Evolutionary conservation across 805 yeast genomes (phyloP), one percentile per base, ranked within the genome.

Genomic region (Peterozyma xylosa): DNA sequence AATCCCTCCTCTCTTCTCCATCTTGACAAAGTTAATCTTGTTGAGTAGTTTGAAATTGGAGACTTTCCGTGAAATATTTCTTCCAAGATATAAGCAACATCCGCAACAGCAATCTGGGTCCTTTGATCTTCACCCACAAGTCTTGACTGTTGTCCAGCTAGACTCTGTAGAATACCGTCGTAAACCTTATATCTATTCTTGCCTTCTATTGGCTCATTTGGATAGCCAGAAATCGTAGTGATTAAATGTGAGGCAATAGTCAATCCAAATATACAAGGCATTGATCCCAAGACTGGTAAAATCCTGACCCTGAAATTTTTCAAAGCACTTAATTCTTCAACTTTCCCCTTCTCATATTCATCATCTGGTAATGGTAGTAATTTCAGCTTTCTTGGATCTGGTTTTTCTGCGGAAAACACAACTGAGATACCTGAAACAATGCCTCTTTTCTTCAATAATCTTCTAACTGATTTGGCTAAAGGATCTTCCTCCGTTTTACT

Each of bases 251-350:
- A 84, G 2, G 96, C 95, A 45, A 91, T 75, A 0, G 96, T 78
- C 39, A 93, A 71, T 1, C 98, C 99, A 67, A 93, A 93, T 64
- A 91, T 83, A 9, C 93, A 97, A 1, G 99, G 99, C 83, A 93
- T 80, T 0, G 99, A 87, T 3, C 99, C 98, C 50, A 93, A 66
- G 0, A 93, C 99, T 0, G 99, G 99, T 45, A 93, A 71, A 39
- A 93, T 91, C 53, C 99, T 73, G 10, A 90, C 97, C 53, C 99
- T 74, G 69, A 93, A 93, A 64, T 88, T 89, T 54, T 78, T 82
- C 51, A 93, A 64, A 2, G 96, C 95, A 48, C 95, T 79, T 37
- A 93, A 69, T 60, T 95, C 93, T 50, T 80, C 93, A 33, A 91
- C 96, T 46, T 80, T 71, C 21, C 96, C 96, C 60, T 81, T 79